These are phyloP conservation scores for Fagus crenata DNA, from an alignment of 306 rosid genomes.

Conservation along the genomic window DNA sequence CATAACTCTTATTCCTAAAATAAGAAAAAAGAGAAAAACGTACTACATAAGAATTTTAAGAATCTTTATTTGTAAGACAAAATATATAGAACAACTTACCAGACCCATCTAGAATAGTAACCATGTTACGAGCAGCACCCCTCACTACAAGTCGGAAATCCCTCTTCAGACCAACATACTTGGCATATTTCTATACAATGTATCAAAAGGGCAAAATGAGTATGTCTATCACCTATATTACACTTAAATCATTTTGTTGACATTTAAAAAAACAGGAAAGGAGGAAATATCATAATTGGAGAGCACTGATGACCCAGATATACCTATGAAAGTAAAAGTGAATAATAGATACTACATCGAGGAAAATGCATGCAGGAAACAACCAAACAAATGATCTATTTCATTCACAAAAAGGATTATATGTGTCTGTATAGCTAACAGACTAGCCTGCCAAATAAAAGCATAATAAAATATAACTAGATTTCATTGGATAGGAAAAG, in stretches of 20 bases:
- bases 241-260: conserved; percentile 17
- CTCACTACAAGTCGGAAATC: conserved; percentile 98
- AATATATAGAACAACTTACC: conserved; percentile 55
- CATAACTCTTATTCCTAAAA: not conserved
- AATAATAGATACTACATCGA: not conserved
- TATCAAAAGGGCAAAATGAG: conserved; percentile 28
- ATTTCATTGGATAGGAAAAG: not conserved
- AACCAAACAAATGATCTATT: not conserved
- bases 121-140: conserved; percentile 97
- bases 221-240: conserved; percentile 12
- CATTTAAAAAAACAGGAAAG: conserved; percentile 4
- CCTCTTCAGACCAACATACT: conserved; percentile 92
- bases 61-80: not conserved
- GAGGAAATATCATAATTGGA: conserved; percentile 11
- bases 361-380: not conserved
- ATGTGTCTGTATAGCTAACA: not conserved
- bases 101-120: conserved; percentile 84
- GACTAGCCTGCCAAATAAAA: not conserved
- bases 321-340: conserved; percentile 7
- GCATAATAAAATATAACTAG: not conserved
- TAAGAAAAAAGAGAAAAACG: not conserved
- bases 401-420: not conserved
- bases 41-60: not conserved
- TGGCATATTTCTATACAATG: conserved; percentile 80
- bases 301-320: conserved; percentile 20